Percentiles rank a stretch among this genome's conserved stretches.
These are phyloP conservation scores for Hevea brasiliensis DNA, from an alignment of 345 rosid species.

Conservation along the genomic window DNA sequence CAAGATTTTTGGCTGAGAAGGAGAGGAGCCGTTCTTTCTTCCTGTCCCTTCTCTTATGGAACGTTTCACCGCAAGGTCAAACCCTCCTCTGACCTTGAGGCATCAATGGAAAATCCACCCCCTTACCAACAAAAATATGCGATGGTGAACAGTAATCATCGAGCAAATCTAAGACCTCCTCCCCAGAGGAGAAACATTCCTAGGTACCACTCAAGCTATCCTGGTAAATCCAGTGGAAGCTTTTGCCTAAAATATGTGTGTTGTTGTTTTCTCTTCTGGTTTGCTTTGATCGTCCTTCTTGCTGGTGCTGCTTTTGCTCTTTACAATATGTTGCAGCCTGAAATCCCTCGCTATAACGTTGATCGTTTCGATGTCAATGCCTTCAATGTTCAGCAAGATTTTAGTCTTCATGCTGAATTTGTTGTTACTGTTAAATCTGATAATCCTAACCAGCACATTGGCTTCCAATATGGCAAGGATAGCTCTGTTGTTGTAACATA, in stretches of 20 bases:
- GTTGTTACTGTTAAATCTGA: constrained; percentile 39
- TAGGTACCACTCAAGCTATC: constrained; percentile 25
- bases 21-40: constrained; percentile 14
- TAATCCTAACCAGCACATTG: constrained; percentile 39
- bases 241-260: constrained; percentile 42
- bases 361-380: constrained; percentile 30
- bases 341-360: constrained; percentile 40
- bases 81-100: constrained; percentile 20
- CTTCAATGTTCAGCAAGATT: constrained; percentile 37
- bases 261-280: constrained; percentile 46
- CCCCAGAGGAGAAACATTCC: constrained; percentile 46
- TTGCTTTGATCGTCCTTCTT: constrained; percentile 34
- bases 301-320: constrained; percentile 19
- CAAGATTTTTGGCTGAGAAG: constrained; percentile 13
- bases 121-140: constrained; percentile 38
- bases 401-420: constrained; percentile 40
- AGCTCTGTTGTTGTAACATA: constrained; percentile 40
- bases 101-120: constrained; percentile 24
- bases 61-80: constrained; percentile 28
- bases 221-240: not conserved
- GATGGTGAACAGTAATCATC: constrained; percentile 29
- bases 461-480: constrained; percentile 38
- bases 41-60: constrained; percentile 27
- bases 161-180: constrained; percentile 32
- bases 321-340: constrained; percentile 32